Conservation (phyloP, 2,329 filamentous ascomycete species). For the Beauveria bassiana region DNA sequence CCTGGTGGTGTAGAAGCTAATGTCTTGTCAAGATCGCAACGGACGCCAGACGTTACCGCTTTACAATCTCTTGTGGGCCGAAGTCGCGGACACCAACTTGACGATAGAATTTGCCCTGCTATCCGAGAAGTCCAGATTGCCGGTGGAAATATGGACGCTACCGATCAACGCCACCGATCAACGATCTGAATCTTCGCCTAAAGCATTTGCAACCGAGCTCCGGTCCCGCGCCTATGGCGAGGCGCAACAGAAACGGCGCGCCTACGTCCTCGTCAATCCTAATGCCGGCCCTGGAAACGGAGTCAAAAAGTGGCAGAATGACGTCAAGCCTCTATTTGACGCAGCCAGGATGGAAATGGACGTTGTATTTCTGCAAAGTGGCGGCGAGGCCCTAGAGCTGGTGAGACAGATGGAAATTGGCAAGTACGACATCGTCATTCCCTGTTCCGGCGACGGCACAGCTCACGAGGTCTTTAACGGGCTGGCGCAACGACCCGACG, state of each 20-base stretch:
- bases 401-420: conserved; percentile 68
- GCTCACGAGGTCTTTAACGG: conserved; percentile 95
- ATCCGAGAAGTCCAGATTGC: conserved; percentile 50
- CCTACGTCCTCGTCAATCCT: conserved; percentile 87
- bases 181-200: conserved; percentile 28
- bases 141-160: conserved; percentile 51
- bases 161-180: conserved; percentile 25
- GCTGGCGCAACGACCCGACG: conserved; percentile 68
- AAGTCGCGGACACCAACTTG: conserved; percentile 51
- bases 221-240: conserved; percentile 62
- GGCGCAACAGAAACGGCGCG: conserved; percentile 62
- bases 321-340: conserved; percentile 74
- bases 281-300: conserved; percentile 78
- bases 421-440: conserved; percentile 75
- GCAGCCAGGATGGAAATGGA: conserved; percentile 74
- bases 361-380: conserved; percentile 60
- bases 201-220: conserved; percentile 59
- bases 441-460: conserved; percentile 86
- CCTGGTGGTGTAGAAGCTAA: neutral
- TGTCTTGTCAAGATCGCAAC: conserved; percentile 16
- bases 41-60: conserved; percentile 51
- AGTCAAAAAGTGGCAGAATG: conserved; percentile 60
- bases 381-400: conserved; percentile 73
- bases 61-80: conserved; percentile 79
- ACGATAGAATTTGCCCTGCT: conserved; percentile 65